Evolutionary conservation across 129 eudicot genomes (phyloP).

Genomic region (Gnaphalium uliginosum): DNA sequence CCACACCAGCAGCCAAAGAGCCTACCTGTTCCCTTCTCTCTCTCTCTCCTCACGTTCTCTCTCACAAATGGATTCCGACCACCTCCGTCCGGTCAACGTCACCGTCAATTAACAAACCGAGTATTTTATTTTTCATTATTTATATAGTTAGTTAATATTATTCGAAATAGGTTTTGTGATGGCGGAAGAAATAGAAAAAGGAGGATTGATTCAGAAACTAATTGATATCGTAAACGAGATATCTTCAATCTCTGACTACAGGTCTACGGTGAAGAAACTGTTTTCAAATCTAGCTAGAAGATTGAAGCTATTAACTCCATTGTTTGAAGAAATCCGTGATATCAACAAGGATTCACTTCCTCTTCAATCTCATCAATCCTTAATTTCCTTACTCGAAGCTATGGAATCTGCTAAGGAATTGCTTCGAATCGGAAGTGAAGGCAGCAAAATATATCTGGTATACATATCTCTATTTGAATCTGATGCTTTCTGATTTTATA

Average conservation of each 20-base stretch:
- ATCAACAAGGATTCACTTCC: slow-evolving; percentile 40
- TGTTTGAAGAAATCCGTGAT: slow-evolving; percentile 95
- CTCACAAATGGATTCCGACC: slow-evolving; percentile 29
- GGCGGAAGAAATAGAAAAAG: slow-evolving; percentile 56
- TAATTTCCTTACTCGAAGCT: slow-evolving; percentile 43
- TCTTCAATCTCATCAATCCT: slow-evolving; percentile 22
- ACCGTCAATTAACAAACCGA: slow-evolving; percentile 13
- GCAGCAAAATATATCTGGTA: slow-evolving; percentile 88
- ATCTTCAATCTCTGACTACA: slow-evolving; percentile 57
- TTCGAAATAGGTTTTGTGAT: not conserved
- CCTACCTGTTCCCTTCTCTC: slow-evolving; percentile 16
- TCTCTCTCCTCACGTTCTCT: slow-evolving; percentile 20
- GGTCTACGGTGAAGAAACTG: slow-evolving; percentile 66
- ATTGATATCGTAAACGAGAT: slow-evolving; percentile 58
- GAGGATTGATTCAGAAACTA: slow-evolving; percentile 47
- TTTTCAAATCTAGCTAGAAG: slow-evolving; percentile 74
- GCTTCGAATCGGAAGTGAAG: slow-evolving; percentile 70
- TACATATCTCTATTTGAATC: slow-evolving; percentile 14
- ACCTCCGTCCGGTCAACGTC: slow-evolving; percentile 16
- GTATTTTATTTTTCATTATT: not conserved
- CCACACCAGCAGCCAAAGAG: slow-evolving; percentile 31
- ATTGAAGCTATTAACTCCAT: slow-evolving; percentile 75
- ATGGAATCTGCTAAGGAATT: slow-evolving; percentile 63
- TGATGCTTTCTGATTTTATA: not conserved
- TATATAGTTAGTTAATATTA: slow-evolving; percentile 17